A percentile compares a stretch with the other conserved stretches of the same genome.
Evolutionary conservation across 1,284 basidiomycete species (phyloP).

Genomic region (Ganoderma sinense): DNA sequence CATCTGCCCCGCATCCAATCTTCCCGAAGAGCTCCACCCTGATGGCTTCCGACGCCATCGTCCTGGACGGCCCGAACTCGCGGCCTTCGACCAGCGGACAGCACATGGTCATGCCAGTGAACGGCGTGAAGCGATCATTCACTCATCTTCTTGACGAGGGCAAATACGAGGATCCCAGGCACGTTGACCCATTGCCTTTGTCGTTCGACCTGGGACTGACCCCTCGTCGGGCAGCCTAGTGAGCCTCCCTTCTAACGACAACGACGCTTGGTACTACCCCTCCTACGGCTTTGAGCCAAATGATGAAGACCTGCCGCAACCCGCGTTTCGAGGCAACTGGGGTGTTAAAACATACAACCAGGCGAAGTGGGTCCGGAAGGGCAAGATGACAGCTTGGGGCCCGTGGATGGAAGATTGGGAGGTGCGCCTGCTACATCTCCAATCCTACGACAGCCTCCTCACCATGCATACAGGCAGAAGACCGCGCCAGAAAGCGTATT

Average conservation of each 20-base stretch:
- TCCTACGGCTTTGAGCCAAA: slow-evolving; percentile 66
- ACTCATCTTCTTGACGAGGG: slow-evolving; percentile 38
- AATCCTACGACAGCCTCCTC: slow-evolving; percentile 3
- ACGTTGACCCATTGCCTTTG: not conserved
- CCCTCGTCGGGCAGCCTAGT: slow-evolving; percentile 32
- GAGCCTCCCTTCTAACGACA: slow-evolving; percentile 65
- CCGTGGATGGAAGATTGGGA: slow-evolving; percentile 84
- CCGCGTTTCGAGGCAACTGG: slow-evolving; percentile 74
- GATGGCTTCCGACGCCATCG: slow-evolving; percentile 25
- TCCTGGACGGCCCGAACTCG: slow-evolving; percentile 32
- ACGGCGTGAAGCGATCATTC: slow-evolving; percentile 36
- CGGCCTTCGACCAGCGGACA: slow-evolving; percentile 43
- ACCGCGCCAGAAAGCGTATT: slow-evolving; percentile 80
- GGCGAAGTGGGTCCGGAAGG: slow-evolving; percentile 77
- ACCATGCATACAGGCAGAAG: slow-evolving; percentile 63
- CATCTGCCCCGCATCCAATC: not conserved
- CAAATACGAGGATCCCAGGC: slow-evolving; percentile 41
- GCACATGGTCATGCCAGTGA: slow-evolving; percentile 31
- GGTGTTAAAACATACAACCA: slow-evolving; percentile 74
- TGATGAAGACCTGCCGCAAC: slow-evolving; percentile 55
- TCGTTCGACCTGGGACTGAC: not conserved
- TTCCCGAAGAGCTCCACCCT: not conserved
- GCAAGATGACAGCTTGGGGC: slow-evolving; percentile 82
- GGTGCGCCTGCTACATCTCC: slow-evolving; percentile 50
- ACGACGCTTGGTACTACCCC: slow-evolving; percentile 81